phyloP scores from a whole-genome alignment of 2,329 filamentous ascomycete genomes.

The Fusarium solani-melongenae region DNA sequence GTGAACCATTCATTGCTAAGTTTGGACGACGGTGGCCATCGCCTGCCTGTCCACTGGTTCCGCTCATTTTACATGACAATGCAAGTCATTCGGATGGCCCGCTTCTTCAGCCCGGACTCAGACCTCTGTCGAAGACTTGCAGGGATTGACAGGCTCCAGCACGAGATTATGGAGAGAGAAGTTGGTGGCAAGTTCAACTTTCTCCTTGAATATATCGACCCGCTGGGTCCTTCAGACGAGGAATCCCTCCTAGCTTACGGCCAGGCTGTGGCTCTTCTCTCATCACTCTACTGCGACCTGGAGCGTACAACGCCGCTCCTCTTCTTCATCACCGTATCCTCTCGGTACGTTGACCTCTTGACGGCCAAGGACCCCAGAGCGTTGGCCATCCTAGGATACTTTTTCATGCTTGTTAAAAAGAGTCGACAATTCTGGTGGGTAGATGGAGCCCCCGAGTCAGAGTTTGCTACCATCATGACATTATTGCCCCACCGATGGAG shows the following conservation, averaged over 20 bases:
- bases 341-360: neutral
- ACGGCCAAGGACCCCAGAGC: neutral
- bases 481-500: neutral
- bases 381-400: neutral
- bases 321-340: neutral
- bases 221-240: neutral
- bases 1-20: neutral
- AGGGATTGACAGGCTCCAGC: neutral
- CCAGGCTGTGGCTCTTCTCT: neutral
- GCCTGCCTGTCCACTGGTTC: neutral
- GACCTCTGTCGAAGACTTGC: neutral
- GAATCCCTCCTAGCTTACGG: neutral
- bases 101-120: neutral
- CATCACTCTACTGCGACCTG: neutral
- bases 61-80: neutral
- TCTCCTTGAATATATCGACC: neutral
- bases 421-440: neutral
- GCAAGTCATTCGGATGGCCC: neutral
- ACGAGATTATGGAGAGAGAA: neutral
- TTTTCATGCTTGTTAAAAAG: neutral
- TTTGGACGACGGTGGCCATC: neutral
- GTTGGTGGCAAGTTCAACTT: neutral
- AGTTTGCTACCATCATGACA: neutral
- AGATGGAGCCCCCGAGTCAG: neutral
- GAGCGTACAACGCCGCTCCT: neutral